These are phyloP conservation scores for Withania somnifera DNA, from an alignment of 305 asterid species.

Conservation along the genomic window DNA sequence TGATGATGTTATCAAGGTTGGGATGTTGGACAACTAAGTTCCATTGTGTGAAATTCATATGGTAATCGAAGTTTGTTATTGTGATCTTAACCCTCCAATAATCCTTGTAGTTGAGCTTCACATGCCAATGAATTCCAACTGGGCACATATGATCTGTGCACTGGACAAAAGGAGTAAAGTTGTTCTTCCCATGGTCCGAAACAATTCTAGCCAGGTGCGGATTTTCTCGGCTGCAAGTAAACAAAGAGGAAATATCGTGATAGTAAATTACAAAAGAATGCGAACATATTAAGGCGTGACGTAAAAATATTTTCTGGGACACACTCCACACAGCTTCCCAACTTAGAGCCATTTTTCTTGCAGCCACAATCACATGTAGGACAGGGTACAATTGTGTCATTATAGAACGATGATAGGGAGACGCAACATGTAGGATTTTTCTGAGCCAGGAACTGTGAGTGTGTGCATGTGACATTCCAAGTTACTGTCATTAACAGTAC, in stretches of 20 bases:
- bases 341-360: conserved; percentile 43
- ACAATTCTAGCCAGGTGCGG: conserved; percentile 65
- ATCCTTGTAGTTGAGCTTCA: conserved; percentile 64
- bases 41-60: conserved; percentile 70
- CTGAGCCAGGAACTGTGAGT: conserved; percentile 70
- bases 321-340: conserved; percentile 64
- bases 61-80: conserved; percentile 70
- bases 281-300: neutral
- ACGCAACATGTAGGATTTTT: conserved; percentile 72
- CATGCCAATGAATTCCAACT: conserved; percentile 72
- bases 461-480: conserved; percentile 80
- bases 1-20: conserved; percentile 64
- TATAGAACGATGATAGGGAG: conserved; percentile 63
- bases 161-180: conserved; percentile 53
- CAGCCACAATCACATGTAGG: conserved; percentile 90
- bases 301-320: neutral
- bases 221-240: conserved; percentile 38
- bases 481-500: conserved; percentile 53
- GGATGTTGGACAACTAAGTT: conserved; percentile 71
- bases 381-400: conserved; percentile 65
- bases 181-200: conserved; percentile 34
- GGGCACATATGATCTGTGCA: conserved; percentile 93
- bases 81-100: conserved; percentile 88
- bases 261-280: neutral
- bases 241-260: neutral